phyloP scores from a whole-genome alignment of 1,139 yeast species.

The Petasospora fabianii region DNA sequence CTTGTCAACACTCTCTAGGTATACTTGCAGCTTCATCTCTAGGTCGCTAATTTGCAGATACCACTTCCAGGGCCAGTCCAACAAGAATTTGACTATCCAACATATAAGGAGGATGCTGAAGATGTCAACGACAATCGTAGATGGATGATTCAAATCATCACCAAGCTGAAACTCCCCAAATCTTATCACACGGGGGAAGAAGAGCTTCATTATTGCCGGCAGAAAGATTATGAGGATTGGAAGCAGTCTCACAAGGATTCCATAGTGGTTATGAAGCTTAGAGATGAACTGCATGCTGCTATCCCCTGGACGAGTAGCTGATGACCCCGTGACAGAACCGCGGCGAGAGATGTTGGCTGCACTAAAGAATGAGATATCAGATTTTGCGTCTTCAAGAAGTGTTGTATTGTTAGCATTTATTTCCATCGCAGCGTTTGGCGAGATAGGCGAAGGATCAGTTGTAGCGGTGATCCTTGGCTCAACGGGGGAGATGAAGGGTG shows the following conservation, averaged over 20 bases:
- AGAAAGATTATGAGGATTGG: slow-evolving; percentile 16
- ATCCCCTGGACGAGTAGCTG: slow-evolving; percentile 1
- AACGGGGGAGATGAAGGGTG: slow-evolving; percentile 2
- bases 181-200: slow-evolving; percentile 16
- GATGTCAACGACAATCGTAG: slow-evolving; percentile 16
- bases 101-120: slow-evolving; percentile 19
- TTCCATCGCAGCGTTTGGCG: no score
- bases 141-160: slow-evolving; percentile 13
- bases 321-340: not conserved
- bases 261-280: slow-evolving; percentile 16
- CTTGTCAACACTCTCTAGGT: slow-evolving; percentile 7
- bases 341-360: slow-evolving; percentile 1
- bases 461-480: not conserved
- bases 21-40: slow-evolving; percentile 9
- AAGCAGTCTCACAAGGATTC: slow-evolving; percentile 11
- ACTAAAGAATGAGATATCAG: slow-evolving; percentile 8
- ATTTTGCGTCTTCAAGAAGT: slow-evolving; percentile 5
- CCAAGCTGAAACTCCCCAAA: slow-evolving; percentile 17
- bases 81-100: slow-evolving; percentile 19
- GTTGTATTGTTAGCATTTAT: no score
- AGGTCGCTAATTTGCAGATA: slow-evolving; percentile 16
- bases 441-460: no score
- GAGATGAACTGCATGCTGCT: slow-evolving; percentile 12
- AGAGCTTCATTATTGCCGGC: slow-evolving; percentile 16
- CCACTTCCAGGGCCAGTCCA: slow-evolving; percentile 27